Evolutionary conservation across 2,329 filamentous ascomycete species (phyloP).

Genomic region (Zymoseptoria pseudotritici): DNA sequence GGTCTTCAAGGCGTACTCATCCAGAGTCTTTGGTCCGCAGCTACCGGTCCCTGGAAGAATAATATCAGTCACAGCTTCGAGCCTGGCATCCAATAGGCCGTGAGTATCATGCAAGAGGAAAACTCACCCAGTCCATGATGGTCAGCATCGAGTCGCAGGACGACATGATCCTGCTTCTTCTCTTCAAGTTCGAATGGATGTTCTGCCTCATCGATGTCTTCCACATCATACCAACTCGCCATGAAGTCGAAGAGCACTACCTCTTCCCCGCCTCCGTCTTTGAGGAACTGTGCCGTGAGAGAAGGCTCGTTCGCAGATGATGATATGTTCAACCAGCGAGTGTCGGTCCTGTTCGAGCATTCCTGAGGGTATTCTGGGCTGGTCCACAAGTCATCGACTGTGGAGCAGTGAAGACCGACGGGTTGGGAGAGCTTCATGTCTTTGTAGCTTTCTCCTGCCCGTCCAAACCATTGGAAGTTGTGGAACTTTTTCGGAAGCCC

Average conservation of each 20-base stretch:
- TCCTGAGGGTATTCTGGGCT: slow-evolving; percentile 63
- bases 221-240: slow-evolving; percentile 46
- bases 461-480: slow-evolving; percentile 53
- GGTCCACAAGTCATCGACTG: slow-evolving; percentile 46
- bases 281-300: slow-evolving; percentile 27
- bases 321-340: slow-evolving; percentile 46
- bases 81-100: too few species aligned
- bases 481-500: slow-evolving; percentile 43
- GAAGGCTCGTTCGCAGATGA: slow-evolving; percentile 6
- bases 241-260: slow-evolving; percentile 40
- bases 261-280: slow-evolving; percentile 5
- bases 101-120: not conserved
- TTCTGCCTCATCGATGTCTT: slow-evolving; percentile 49
- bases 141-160: slow-evolving; percentile 53
- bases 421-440: slow-evolving; percentile 57
- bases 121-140: slow-evolving; percentile 52
- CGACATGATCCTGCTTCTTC: slow-evolving; percentile 46
- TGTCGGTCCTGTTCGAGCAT: slow-evolving; percentile 56
- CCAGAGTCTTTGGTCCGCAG: slow-evolving; percentile 49
- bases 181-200: slow-evolving; percentile 55
- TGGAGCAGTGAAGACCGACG: slow-evolving; percentile 33
- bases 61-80: too few species aligned
- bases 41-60: slow-evolving; percentile 40
- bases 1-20: slow-evolving; percentile 34
- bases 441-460: slow-evolving; percentile 58